Percentiles rank a stretch among this genome's conserved stretches.
phyloP scores from a whole-genome alignment of 495 filamentous ascomycete genomes.

The Penicillium bovifimosum region DNA sequence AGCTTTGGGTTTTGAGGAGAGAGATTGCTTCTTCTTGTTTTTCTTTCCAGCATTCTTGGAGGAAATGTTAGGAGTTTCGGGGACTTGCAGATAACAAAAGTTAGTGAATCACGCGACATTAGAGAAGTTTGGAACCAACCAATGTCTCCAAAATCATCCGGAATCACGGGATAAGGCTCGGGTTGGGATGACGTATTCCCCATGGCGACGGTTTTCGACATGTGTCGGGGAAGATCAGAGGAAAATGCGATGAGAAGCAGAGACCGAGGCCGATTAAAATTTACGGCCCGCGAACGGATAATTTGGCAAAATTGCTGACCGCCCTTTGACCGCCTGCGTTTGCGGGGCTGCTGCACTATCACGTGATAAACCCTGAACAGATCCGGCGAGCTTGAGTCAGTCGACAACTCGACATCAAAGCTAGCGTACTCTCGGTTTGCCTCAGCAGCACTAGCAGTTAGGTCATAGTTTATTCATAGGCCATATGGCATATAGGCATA shows the following conservation, averaged over 20 bases:
- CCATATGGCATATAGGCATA: too few relatives aligned
- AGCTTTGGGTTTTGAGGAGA: not conserved
- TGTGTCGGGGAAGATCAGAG: not conserved
- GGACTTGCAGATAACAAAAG: constrained; percentile 4
- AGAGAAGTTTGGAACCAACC: not conserved
- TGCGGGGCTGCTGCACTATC: not conserved
- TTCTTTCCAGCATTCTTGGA: not conserved
- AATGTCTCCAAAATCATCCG: not conserved
- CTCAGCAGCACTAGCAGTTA: too few relatives aligned
- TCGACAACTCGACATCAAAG: too few relatives aligned
- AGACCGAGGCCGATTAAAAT: constrained; percentile 7
- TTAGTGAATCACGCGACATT: not conserved
- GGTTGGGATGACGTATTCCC: constrained; percentile 2
- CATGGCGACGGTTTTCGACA: not conserved
- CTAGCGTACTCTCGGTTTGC: too few relatives aligned
- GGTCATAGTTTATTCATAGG: too few relatives aligned
- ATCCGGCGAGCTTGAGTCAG: too few relatives aligned
- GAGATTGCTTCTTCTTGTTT: constrained; percentile 13
- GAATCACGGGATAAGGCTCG: not conserved
- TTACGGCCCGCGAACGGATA: not conserved
- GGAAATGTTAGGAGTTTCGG: constrained; percentile 2
- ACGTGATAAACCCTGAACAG: too few relatives aligned
- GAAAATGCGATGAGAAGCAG: not conserved
- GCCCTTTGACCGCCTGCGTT: constrained; percentile 8
- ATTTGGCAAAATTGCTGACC: constrained; percentile 5